These are phyloP conservation scores for Cercospora sojina DNA, from an alignment of 2,329 filamentous ascomycete genomes.

Conservation along the genomic window DNA sequence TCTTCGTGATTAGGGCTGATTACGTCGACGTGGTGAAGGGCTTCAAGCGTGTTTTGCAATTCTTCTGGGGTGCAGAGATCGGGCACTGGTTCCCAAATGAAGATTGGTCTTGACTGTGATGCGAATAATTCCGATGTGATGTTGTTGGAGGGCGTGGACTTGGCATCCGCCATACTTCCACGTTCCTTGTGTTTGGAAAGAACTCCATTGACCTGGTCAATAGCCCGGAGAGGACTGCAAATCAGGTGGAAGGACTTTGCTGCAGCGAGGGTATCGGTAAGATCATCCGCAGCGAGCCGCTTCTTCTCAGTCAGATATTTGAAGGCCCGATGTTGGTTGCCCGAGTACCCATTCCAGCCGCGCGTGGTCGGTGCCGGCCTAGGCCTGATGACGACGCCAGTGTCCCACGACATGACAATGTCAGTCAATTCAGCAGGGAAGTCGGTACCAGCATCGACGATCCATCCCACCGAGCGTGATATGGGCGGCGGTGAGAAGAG, in stretches of 20 bases:
- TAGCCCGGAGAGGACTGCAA: conserved; percentile 75
- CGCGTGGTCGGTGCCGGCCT: conserved; percentile 76
- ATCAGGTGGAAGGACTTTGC: conserved; percentile 84
- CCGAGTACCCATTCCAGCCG: conserved; percentile 87
- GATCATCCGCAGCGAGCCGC: conserved; percentile 70
- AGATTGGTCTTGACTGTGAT: conserved; percentile 52
- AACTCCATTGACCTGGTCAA: conserved; percentile 72
- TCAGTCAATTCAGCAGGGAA: conserved; percentile 68
- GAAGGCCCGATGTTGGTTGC: conserved; percentile 59
- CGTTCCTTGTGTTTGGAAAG: conserved; percentile 35
- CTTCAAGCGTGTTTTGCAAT: conserved; percentile 53
- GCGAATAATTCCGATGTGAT: conserved; percentile 25
- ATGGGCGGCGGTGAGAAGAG: conserved; percentile 75
- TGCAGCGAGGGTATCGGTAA: conserved; percentile 65
- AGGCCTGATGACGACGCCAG: conserved; percentile 65
- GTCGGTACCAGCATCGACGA: conserved; percentile 85
- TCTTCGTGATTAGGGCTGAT: conserved; percentile 84
- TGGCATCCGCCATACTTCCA: not conserved
- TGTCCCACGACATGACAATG: conserved; percentile 72
- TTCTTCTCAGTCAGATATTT: conserved; percentile 84
- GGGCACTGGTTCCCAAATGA: conserved; percentile 95
- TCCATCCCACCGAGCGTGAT: conserved; percentile 76
- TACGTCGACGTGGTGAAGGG: conserved; percentile 57
- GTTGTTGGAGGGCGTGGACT: not conserved
- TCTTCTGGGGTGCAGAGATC: conserved; percentile 75